A percentile compares a stretch with the other conserved stretches of the same genome.
Conservation (phyloP, 768 basidiomycete species). For the Suillus sp. region DNA sequence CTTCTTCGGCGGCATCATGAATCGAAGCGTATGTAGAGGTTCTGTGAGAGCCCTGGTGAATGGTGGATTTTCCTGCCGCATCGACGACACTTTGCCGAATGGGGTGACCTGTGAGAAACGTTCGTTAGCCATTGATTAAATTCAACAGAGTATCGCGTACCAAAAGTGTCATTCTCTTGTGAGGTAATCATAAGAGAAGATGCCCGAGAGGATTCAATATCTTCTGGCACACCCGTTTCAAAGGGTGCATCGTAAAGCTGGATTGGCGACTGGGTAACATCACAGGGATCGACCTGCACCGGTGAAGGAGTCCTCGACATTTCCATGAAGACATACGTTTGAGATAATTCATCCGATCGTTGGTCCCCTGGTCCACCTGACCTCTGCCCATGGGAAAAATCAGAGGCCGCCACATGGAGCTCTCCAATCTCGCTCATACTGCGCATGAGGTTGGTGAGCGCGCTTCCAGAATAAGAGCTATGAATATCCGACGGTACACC, state of each 20-base stretch:
- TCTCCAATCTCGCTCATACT: constrained; percentile 42
- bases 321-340: constrained; percentile 24
- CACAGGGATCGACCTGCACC: constrained; percentile 13
- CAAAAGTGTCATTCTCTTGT: constrained; percentile 35
- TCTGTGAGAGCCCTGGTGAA: constrained; percentile 16
- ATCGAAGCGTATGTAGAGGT: constrained; percentile 28
- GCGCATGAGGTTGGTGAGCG: constrained; percentile 40
- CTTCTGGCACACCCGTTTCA: constrained; percentile 24
- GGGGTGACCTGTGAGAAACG: constrained; percentile 22
- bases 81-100: constrained; percentile 26
- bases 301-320: constrained; percentile 19
- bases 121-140: constrained; percentile 10
- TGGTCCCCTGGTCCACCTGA: constrained; percentile 14
- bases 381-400: constrained; percentile 19
- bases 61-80: constrained; percentile 17
- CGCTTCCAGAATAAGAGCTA: constrained; percentile 36
- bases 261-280: constrained; percentile 13
- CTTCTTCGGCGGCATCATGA: constrained; percentile 16
- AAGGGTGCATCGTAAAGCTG: constrained; percentile 10
- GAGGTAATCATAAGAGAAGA: constrained; percentile 23
- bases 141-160: constrained; percentile 11
- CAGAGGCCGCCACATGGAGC: constrained; percentile 20
- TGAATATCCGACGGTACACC: constrained; percentile 35
- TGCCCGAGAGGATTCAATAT: constrained; percentile 26
- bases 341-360: constrained; percentile 17